Base-by-base conservation (phyloP, 2,329 filamentous ascomycete genomes). In the Aureobasidium sp. region DNA sequence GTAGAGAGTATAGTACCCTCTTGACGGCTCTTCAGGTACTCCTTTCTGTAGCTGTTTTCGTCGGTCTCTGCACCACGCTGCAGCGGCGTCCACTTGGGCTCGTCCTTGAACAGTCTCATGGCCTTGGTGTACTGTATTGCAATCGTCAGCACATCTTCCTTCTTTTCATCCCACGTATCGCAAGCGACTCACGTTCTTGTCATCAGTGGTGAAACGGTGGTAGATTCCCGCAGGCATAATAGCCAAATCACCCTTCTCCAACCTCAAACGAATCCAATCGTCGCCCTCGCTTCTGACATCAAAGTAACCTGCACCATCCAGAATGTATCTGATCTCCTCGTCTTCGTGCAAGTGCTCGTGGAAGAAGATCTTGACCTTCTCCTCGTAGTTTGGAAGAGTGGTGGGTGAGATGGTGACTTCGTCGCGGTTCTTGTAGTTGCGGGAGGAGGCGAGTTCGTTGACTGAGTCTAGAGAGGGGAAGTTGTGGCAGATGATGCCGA, bases 31-130 rank as follows among this genome's bases (percentile, higher is more conserved):
- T 78, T 73, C 37, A 96, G 78, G 71, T 99, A 99, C 53, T 85
- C 84, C 81, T 90, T 84, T 63, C 94, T 85, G 73, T 87, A 89
- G 59, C 82, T 77, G 76, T 97, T 99, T 64, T 74, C 74, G 72
- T 97, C 91, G 47, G 96, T 83, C 53, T 93, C 88, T 5, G 79
- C 76, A 7, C 83, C 85, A 62, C 94, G 85, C 78, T 96, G 96
- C 67, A 99, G 76, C 15, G 94, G 89, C 39, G 92, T 97, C 94
- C 94, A 99, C 78, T 97, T 97, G 37, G 94, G 94, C 77, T 97
- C 92, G 67, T 97, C 94, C 79, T 97, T 92, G 84, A 97, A 99
- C 57, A 99, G 81, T 63, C 94, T 84, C 90, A 97, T 93, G 15
- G 94, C 94, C 72, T 95, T 90, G 67, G 96, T 90, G 72, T 93